Evolutionary conservation across 306 rosid species (phyloP).

Genomic region (Luffa aegyptiaca): DNA sequence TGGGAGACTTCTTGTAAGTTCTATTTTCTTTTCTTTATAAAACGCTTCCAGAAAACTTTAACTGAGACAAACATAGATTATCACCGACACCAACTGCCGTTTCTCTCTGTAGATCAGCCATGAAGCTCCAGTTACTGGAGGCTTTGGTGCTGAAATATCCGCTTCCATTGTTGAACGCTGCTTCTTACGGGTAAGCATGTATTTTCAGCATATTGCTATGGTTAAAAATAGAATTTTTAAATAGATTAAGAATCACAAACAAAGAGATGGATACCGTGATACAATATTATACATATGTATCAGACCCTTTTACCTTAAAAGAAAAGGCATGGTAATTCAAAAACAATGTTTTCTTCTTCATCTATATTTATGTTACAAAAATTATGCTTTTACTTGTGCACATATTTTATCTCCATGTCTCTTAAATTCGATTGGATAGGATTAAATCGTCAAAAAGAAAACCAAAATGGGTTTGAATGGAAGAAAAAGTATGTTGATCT

Average conservation of each 20-base stretch:
- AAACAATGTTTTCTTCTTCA: background rate
- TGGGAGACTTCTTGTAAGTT: slow-evolving; percentile 88
- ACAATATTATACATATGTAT: background rate
- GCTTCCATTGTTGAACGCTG: slow-evolving; percentile 88
- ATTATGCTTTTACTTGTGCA: background rate
- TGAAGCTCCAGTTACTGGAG: slow-evolving; percentile 95
- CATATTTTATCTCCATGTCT: background rate
- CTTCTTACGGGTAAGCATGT: slow-evolving; percentile 67
- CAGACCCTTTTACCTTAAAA: background rate
- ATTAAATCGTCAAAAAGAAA: no score
- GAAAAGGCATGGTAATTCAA: background rate
- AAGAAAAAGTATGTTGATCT: background rate
- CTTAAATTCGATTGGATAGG: background rate
- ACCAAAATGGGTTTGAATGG: background rate
- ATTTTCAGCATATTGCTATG: background rate
- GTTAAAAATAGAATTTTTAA: background rate
- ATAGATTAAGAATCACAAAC: background rate
- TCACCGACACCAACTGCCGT: background rate
- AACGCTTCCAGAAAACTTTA: background rate
- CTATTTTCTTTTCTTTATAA: background rate
- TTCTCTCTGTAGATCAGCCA: slow-evolving; percentile 65
- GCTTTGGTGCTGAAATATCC: slow-evolving; percentile 93
- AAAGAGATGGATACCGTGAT: background rate
- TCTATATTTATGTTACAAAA: background rate
- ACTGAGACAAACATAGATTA: background rate